Conservation (phyloP, 2,329 filamentous ascomycete species). For the Ophiostoma novo-ulmi region DNA sequence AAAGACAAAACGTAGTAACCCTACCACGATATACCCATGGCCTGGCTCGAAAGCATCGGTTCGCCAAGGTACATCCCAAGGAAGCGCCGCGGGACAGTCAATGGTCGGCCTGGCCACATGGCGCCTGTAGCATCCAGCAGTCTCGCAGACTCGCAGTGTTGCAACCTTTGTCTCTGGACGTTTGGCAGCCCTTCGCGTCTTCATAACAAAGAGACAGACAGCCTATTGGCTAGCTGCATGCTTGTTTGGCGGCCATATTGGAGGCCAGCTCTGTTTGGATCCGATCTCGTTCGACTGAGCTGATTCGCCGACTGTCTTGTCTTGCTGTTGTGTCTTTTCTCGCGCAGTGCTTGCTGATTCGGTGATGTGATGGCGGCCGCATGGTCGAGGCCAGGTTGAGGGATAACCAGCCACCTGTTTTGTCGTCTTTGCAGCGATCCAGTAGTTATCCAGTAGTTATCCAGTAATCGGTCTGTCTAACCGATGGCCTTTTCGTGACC, state of each 20-base stretch:
- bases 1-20: not conserved
- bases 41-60: not conserved
- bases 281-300: not conserved
- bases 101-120: not conserved
- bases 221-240: slow-evolving; percentile 10
- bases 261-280: not conserved
- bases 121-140: not conserved
- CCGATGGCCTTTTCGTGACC: not conserved
- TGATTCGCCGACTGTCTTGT: not conserved
- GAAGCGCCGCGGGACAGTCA: not conserved
- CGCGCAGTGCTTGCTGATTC: slow-evolving; percentile 3
- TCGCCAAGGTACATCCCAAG: not conserved
- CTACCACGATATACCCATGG: not conserved
- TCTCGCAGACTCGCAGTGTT: not conserved
- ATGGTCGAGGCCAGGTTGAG: not conserved
- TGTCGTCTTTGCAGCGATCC: not conserved
- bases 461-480: not conserved
- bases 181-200: not conserved
- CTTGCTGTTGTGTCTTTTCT: not conserved
- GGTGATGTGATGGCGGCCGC: slow-evolving; percentile 16
- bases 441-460: too few relatives aligned
- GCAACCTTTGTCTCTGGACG: not conserved
- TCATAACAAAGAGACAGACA: too few relatives aligned
- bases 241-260: not conserved
- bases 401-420: not conserved